Evolutionary conservation across 768 basidiomycete species (phyloP).

Genomic region (Ramaria sp.): DNA sequence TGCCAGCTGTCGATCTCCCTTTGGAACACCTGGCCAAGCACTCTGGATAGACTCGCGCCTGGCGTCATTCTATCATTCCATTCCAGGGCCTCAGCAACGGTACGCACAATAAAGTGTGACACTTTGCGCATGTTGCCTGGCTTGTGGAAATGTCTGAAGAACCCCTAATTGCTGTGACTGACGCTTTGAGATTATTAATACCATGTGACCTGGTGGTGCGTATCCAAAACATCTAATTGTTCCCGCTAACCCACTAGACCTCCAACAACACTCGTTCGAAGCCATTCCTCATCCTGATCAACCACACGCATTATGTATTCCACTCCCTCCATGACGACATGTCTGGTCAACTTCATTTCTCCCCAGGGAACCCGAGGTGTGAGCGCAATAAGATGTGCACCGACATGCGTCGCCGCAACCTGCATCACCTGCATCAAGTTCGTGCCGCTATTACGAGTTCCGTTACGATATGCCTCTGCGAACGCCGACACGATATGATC

Average conservation of each 20-base stretch:
- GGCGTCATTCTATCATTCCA: too few species aligned
- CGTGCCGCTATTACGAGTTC: conserved; percentile 14
- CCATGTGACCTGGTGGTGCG: too few species aligned
- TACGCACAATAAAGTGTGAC: too few species aligned
- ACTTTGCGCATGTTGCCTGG: too few species aligned
- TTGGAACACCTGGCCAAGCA: too few species aligned
- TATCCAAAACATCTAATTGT: not conserved
- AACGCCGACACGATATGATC: conserved; percentile 32
- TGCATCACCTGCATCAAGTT: conserved; percentile 1
- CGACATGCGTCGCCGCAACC: conserved; percentile 33
- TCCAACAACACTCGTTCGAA: conserved; percentile 5
- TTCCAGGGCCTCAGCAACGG: too few species aligned
- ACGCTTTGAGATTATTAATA: too few species aligned
- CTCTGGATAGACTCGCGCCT: too few species aligned
- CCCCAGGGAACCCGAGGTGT: conserved; percentile 44
- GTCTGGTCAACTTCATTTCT: conserved; percentile 33
- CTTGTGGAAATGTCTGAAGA: too few species aligned
- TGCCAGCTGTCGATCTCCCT: too few species aligned
- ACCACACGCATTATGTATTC: conserved; percentile 25
- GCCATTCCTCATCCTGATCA: conserved; percentile 7
- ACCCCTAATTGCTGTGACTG: too few species aligned
- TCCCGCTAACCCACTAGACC: not conserved
- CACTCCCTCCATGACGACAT: conserved; percentile 41
- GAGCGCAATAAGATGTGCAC: conserved; percentile 42
- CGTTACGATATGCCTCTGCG: conserved; percentile 32